A percentile compares a stretch with the other conserved stretches of the same genome.
Evolutionary conservation across 75 land plant species (phyloP).

Genomic region (Isoetes taiwanensis): DNA sequence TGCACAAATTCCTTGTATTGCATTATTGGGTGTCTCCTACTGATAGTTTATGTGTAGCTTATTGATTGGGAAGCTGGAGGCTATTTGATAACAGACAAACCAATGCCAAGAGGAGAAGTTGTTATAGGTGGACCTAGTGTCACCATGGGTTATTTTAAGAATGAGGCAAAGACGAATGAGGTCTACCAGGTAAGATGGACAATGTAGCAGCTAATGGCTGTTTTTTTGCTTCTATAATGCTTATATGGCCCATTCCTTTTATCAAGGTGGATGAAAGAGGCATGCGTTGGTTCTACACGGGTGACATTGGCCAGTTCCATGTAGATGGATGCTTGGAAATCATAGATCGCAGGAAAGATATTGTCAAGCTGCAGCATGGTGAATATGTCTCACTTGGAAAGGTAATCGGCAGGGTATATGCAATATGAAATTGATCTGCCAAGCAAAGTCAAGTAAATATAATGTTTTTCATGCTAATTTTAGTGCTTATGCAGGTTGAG

Average conservation of each 20-base stretch:
- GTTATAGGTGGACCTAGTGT: constrained; percentile 6
- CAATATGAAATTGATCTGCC: neutral
- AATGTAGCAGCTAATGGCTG: too few species aligned
- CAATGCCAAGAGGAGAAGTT: constrained; percentile 5
- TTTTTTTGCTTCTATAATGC: neutral
- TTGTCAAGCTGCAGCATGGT: constrained; percentile 5
- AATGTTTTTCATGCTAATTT: neutral
- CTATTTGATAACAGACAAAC: neutral
- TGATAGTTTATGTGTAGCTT: too few species aligned
- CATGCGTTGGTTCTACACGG: constrained; percentile 7
- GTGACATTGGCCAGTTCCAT: constrained; percentile 8
- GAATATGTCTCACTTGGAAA: constrained; percentile 5
- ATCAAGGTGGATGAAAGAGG: constrained; percentile 2
- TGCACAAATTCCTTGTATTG: too few species aligned
- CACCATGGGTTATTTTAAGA: neutral
- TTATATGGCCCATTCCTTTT: neutral
- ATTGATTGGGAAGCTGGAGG: neutral
- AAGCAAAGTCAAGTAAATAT: neutral
- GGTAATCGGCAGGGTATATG: neutral
- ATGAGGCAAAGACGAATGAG: neutral
- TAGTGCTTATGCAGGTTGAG: neutral
- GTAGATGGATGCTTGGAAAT: constrained; percentile 1
- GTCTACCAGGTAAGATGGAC: neutral
- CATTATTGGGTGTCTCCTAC: too few species aligned
- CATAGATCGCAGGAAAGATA: constrained; percentile 1